Percentiles rank a stretch among this genome's conserved stretches.
phyloP scores from a whole-genome alignment of 768 basidiomycete genomes.

The Macrocybe gigantea region DNA sequence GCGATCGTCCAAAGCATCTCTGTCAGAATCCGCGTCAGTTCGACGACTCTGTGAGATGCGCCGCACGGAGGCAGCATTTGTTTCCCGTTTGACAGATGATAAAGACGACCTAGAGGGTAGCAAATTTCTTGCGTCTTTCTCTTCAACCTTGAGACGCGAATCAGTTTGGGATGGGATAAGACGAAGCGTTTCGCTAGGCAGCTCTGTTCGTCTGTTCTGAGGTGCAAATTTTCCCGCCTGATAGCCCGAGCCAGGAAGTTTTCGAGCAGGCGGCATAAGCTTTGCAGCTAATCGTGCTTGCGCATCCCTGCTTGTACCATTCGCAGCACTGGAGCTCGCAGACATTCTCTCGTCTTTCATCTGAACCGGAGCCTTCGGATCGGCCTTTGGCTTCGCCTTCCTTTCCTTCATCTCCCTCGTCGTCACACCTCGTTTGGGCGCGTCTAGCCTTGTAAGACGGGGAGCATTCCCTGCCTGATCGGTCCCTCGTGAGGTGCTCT shows the following conservation, averaged over 20 bases:
- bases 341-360: constrained; percentile 42
- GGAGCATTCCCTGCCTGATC: constrained; percentile 3
- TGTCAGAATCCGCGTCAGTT: too few relatives aligned
- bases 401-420: constrained; percentile 42
- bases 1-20: too few relatives aligned
- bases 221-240: constrained; percentile 28
- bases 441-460: constrained; percentile 13
- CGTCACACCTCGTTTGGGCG: constrained; percentile 41
- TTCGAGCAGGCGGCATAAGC: constrained; percentile 15
- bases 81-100: too few relatives aligned
- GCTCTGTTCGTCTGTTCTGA: constrained; percentile 7
- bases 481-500: constrained; percentile 2
- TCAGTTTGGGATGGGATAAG: too few relatives aligned
- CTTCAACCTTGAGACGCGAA: too few relatives aligned
- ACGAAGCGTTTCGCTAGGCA: too few relatives aligned
- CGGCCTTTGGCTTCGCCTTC: constrained; percentile 36
- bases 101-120: too few relatives aligned
- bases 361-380: constrained; percentile 32
- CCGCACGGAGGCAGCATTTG: too few relatives aligned
- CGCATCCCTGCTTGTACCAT: constrained; percentile 2
- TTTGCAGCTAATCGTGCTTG: constrained; percentile 10
- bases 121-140: too few relatives aligned
- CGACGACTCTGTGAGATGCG: too few relatives aligned
- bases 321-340: constrained; percentile 6
- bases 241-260: constrained; percentile 46